These are phyloP conservation scores for Aeschynomene evenia DNA, from an alignment of 306 rosid species.

Conservation along the genomic window DNA sequence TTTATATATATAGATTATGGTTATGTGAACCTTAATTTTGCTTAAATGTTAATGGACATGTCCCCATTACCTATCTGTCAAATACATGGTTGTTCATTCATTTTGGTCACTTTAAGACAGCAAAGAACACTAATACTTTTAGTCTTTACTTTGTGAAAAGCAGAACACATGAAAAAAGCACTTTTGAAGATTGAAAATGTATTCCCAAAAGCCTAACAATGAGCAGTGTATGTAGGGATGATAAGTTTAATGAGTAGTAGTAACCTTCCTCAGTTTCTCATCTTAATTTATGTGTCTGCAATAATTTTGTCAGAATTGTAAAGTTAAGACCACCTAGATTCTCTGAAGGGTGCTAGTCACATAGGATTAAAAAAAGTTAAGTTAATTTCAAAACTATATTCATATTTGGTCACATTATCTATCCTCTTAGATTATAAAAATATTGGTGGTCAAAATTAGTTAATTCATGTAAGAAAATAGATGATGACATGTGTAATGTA, in stretches of 20 bases:
- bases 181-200: constrained; percentile 31
- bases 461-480: constrained; percentile 7
- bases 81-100: constrained; percentile 9
- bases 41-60: constrained; percentile 13
- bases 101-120: constrained; percentile 35
- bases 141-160: constrained; percentile 33
- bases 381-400: constrained; percentile 27
- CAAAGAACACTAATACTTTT: constrained; percentile 3
- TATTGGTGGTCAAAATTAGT: constrained; percentile 25
- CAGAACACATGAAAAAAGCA: constrained; percentile 38
- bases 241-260: constrained; percentile 17
- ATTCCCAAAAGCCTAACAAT: constrained; percentile 38
- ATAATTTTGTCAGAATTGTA: neutral
- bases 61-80: constrained; percentile 32
- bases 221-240: constrained; percentile 16
- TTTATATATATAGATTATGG: constrained; percentile 14
- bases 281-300: neutral
- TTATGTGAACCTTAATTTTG: neutral
- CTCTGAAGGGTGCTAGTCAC: neutral
- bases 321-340: neutral
- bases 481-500: neutral
- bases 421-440: constrained; percentile 27
- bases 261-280: neutral
- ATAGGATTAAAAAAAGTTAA: constrained; percentile 14
- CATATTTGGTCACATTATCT: constrained; percentile 45